These are phyloP conservation scores for Rhizopus microsporus DNA, from an alignment of 371 early-diverging fungal genomes.

Conservation along the genomic window DNA sequence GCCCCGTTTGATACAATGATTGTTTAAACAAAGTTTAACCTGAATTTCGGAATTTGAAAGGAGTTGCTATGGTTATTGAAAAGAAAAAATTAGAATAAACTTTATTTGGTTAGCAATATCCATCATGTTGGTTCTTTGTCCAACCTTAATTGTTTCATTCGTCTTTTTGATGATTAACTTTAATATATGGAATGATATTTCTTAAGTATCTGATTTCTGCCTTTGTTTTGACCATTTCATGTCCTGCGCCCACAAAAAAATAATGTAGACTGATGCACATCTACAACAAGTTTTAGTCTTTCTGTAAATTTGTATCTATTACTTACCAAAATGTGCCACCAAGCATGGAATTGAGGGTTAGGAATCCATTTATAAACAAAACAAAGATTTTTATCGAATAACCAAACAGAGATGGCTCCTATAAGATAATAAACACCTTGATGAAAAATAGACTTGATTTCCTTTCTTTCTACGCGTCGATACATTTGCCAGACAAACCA, in stretches of 20 bases:
- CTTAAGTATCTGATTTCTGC: constrained; percentile 6
- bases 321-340: constrained; percentile 21
- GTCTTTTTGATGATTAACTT: neutral
- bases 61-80: neutral
- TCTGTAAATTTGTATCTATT: neutral
- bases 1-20: constrained; percentile 6
- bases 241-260: constrained; percentile 15
- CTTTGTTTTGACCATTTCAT: constrained; percentile 4
- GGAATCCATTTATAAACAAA: constrained; percentile 33
- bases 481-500: constrained; percentile 45
- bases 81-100: constrained; percentile 5
- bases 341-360: constrained; percentile 32
- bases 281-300: neutral
- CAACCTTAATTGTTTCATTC: neutral
- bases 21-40: neutral
- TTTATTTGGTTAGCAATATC: neutral
- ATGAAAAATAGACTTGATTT: constrained; percentile 30
- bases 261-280: constrained; percentile 21
- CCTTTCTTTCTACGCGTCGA: constrained; percentile 17
- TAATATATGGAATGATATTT: constrained; percentile 2
- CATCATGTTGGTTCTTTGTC: constrained; percentile 5
- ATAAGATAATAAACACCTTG: constrained; percentile 31
- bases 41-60: neutral
- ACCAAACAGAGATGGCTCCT: constrained; percentile 36
- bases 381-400: constrained; percentile 45